These are phyloP conservation scores for Cutaneotrichosporon sp. DNA, from an alignment of 1,284 basidiomycete species.

Conservation along the genomic window DNA sequence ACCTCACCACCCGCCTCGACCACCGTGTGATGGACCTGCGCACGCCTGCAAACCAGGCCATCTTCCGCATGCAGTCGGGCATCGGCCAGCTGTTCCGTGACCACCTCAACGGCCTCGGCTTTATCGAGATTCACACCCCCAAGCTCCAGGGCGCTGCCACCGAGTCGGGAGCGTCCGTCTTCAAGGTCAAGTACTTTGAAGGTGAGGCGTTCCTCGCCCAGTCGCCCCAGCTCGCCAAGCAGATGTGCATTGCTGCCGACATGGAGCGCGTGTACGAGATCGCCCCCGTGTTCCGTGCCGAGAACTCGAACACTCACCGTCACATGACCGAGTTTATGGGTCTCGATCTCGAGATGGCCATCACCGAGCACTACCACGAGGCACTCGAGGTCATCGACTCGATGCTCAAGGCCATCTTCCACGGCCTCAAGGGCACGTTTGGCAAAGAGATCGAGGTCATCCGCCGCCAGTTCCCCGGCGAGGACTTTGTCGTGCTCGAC, in stretches of 20 bases:
- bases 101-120: slow-evolving; percentile 68
- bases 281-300: slow-evolving; percentile 87
- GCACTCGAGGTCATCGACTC: slow-evolving; percentile 83
- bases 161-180: slow-evolving; percentile 93
- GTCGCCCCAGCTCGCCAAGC: slow-evolving; percentile 94
- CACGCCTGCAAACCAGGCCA: slow-evolving; percentile 94
- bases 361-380: slow-evolving; percentile 98
- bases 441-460: slow-evolving; percentile 76
- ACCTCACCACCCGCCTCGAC: slow-evolving; percentile 90
- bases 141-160: slow-evolving; percentile 97
- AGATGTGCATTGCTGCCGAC: slow-evolving; percentile 99
- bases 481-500: slow-evolving; percentile 81
- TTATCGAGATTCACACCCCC: slow-evolving; percentile 91
- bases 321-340: slow-evolving; percentile 99
- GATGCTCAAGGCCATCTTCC: slow-evolving; percentile 80
- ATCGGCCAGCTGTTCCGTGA: slow-evolving; percentile 87
- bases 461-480: slow-evolving; percentile 82
- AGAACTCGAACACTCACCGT: slow-evolving; percentile 94
- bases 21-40: slow-evolving; percentile 93
- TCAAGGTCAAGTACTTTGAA: slow-evolving; percentile 98
- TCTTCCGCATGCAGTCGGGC: slow-evolving; percentile 88
- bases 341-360: slow-evolving; percentile 97
- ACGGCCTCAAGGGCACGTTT: slow-evolving; percentile 72
- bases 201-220: slow-evolving; percentile 91
- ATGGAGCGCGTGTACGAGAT: slow-evolving; percentile 98